Evolutionary conservation across 352 stramenopile genomes (phyloP), one percentile per base, ranked within the genome.

Genomic region (Blastocystis hominis): DNA sequence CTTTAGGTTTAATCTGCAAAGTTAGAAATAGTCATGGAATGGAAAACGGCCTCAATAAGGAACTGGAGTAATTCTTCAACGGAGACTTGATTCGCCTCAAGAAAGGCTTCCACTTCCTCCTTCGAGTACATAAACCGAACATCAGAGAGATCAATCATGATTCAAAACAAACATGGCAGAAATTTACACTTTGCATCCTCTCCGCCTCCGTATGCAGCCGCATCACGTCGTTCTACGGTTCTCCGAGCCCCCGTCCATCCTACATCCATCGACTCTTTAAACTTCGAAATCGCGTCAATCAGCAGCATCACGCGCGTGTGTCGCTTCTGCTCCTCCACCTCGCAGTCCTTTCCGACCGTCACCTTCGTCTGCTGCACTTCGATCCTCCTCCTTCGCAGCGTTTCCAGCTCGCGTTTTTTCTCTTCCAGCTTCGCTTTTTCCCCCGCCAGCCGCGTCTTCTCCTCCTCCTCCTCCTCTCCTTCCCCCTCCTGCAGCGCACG

Each of bases 181-280:
- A 80, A 24, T 20, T 63, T 30, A 55, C 46, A 77, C n/a, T 36
- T 56, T 40, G 50, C 7, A 40, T 56, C 5, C 20, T n/a, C 46
- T 77, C 24, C 24, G 66, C 66, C 40, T 53, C 53, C 15, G 47
- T 36, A 15, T 84, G 72, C n/a, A 84, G 30, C 7, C 72, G 53
- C 47, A 53, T 50, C 36, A 66, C 54, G 53, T 84, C 72, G 40
- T 50, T 66, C 72, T 84, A 66, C 7, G 9, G 3, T 10, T 69
- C 36, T 66, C 3, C 47, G 15, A 0, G 3, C 0, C 4, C 13
- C n/a, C 9, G 17, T 4, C 20, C 40, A 13, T 20, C 36, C 13
- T 64, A 84, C 72, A 68, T 84, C 72, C 20, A 84, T 68, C 3
- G 72, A 66, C 68, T 84, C 72, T 44, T 84, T 84, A 40, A 66